Conservation (phyloP, 257 asterid species). For the Penstemon davidsonii region DNA sequence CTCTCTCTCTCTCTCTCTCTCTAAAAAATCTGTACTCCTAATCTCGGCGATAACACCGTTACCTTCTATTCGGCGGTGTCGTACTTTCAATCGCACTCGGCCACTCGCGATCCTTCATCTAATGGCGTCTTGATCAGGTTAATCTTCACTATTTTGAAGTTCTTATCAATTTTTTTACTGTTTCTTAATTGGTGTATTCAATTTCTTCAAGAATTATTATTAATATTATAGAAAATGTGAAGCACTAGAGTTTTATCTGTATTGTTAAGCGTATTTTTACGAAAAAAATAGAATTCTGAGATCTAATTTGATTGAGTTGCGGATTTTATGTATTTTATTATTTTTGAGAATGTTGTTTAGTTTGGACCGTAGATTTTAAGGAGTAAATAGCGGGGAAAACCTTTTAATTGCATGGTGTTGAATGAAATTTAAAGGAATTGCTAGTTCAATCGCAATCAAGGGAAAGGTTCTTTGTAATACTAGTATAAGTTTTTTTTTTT, state of each 20-base stretch:
- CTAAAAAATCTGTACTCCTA: slow-evolving; percentile 20
- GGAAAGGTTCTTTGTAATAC: neutral
- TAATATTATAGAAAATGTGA: slow-evolving; percentile 4
- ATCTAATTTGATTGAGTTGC: slow-evolving; percentile 3
- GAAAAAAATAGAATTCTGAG: slow-evolving; percentile 5
- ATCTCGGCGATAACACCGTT: slow-evolving; percentile 20
- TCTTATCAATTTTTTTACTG: neutral
- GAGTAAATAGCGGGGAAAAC: too few species aligned
- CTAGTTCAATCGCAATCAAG: neutral
- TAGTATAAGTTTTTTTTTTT: neutral
- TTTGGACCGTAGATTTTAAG: slow-evolving; percentile 9
- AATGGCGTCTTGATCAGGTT: slow-evolving; percentile 45
- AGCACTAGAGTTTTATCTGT: slow-evolving; percentile 34
- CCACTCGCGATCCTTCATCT: slow-evolving; percentile 20
- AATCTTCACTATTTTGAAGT: neutral
- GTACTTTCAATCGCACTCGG: slow-evolving; percentile 25
- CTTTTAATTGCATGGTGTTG: neutral
- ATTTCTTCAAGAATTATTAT: slow-evolving; percentile 11
- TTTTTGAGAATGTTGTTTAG: slow-evolving; percentile 14
- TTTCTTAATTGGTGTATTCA: neutral
- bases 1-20: slow-evolving; percentile 19
- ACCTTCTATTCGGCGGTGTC: slow-evolving; percentile 18
- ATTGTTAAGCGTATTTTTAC: slow-evolving; percentile 3
- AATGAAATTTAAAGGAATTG: neutral
- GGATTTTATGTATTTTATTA: slow-evolving; percentile 12